A percentile compares a stretch with the other conserved stretches of the same genome.
phyloP scores from a whole-genome alignment of 768 basidiomycete genomes.

The Auricularia heimuer region DNA sequence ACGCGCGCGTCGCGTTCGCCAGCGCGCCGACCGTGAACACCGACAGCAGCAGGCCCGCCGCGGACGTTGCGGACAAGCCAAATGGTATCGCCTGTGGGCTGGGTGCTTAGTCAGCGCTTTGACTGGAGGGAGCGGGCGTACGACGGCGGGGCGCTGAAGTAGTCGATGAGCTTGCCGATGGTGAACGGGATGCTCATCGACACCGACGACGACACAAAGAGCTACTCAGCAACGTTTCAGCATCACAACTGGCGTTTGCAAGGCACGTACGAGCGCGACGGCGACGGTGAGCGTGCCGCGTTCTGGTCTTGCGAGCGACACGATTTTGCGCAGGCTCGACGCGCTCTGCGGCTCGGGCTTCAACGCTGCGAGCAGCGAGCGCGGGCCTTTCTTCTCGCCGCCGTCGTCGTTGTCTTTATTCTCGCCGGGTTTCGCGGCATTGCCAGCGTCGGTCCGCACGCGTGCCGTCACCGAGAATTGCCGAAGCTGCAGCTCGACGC shows the following conservation, averaged over 20 bases:
- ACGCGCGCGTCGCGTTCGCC: constrained; percentile 75
- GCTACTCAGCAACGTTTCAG: constrained; percentile 23
- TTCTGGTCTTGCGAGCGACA: constrained; percentile 76
- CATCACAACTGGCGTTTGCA: neutral
- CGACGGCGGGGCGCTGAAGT: constrained; percentile 71
- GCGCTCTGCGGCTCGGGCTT: constrained; percentile 30
- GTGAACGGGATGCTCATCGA: constrained; percentile 91
- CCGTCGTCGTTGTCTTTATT: too few species aligned
- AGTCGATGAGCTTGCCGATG: constrained; percentile 89
- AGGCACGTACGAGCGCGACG: constrained; percentile 39
- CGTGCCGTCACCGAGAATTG: too few species aligned
- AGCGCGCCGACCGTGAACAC: constrained; percentile 80
- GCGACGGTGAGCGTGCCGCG: constrained; percentile 65
- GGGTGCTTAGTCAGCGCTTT: neutral
- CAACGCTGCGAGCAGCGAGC: neutral
- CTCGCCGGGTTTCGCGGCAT: too few species aligned
- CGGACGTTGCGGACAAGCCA: constrained; percentile 69
- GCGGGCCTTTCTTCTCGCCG: too few species aligned
- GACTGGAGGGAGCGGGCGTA: constrained; percentile 27
- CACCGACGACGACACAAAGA: constrained; percentile 81
- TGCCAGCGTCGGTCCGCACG: too few species aligned
- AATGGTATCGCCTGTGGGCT: constrained; percentile 58
- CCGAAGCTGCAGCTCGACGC: too few species aligned
- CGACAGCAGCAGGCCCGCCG: constrained; percentile 59
- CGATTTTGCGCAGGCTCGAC: constrained; percentile 65